Conservation (phyloP, 1,284 basidiomycete genomes). For the Ceratorhiza oryzae-sativae region DNA sequence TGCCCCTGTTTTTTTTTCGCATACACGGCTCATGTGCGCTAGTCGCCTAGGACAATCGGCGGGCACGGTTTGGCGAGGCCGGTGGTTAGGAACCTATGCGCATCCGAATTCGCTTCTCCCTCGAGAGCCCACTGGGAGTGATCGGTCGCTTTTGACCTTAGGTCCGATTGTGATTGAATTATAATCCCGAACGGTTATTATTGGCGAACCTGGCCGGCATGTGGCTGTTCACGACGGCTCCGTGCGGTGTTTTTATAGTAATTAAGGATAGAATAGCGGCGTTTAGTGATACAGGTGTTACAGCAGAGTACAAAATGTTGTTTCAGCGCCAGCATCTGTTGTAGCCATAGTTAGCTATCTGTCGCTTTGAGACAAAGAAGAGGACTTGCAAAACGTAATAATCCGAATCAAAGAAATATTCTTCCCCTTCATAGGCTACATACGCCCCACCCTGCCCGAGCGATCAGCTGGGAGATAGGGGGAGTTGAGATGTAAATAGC, state of each 20-base stretch:
- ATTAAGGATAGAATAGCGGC: conserved; percentile 22
- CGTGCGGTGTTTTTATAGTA: not conserved
- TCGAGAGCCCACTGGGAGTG: conserved; percentile 16
- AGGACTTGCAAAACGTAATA: conserved; percentile 31
- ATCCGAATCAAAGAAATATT: conserved; percentile 38
- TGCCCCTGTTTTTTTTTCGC: no score
- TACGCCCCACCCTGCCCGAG: conserved; percentile 35
- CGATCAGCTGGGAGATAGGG: conserved; percentile 24
- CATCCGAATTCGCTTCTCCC: not conserved
- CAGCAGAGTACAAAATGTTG: not conserved
- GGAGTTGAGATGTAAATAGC: conserved; percentile 20
- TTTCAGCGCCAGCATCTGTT: conserved; percentile 30
- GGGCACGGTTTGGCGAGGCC: not conserved
- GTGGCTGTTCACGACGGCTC: not conserved
- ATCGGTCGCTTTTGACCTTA: not conserved
- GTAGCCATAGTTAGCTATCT: not conserved
- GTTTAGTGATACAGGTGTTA: conserved; percentile 32
- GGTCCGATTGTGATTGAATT: not conserved
- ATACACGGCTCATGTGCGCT: no score
- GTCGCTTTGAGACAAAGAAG: not conserved
- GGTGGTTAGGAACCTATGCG: not conserved
- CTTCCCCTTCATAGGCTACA: conserved; percentile 26
- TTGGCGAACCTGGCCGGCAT: not conserved
- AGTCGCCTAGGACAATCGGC: no score
- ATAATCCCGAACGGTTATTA: not conserved